These are phyloP conservation scores for Helotiales sp. DNA, from an alignment of 2,329 filamentous ascomycete genomes.

Conservation along the genomic window DNA sequence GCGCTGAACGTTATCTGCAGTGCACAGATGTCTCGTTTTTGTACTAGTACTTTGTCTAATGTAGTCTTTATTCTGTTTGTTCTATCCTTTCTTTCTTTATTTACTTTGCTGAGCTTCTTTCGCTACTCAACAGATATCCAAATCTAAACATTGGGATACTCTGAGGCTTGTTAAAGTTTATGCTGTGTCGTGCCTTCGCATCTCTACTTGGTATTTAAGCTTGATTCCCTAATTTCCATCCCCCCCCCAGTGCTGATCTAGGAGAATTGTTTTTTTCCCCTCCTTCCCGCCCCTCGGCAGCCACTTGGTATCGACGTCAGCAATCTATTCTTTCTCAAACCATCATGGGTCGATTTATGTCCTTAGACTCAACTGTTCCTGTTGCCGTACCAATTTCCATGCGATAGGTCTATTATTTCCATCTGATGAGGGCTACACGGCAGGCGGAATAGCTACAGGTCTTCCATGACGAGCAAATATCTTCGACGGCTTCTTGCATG, in stretches of 20 bases:
- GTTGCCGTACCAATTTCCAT: background rate
- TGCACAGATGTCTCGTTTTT: too few species aligned
- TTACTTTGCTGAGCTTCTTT: background rate
- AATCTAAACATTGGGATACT: background rate
- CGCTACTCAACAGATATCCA: background rate
- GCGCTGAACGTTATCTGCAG: background rate
- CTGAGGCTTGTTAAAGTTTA: background rate
- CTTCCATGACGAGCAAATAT: background rate
- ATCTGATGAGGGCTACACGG: background rate
- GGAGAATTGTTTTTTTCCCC: background rate
- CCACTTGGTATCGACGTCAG: background rate
- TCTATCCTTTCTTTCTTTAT: background rate
- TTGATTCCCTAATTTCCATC: background rate
- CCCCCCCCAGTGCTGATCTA: constrained; percentile 4
- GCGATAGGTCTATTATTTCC: background rate
- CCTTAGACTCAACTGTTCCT: background rate
- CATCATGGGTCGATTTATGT: background rate
- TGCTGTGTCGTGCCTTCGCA: background rate
- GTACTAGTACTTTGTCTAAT: too few species aligned
- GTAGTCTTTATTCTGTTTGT: too few species aligned
- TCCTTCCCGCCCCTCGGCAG: constrained; percentile 3
- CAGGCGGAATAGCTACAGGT: background rate
- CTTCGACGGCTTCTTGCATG: background rate
- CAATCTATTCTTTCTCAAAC: background rate
- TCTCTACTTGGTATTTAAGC: background rate